Percentiles rank a stretch among this genome's conserved stretches.
Evolutionary conservation across 148 eudicot genomes (phyloP).

Genomic region (Cornus controversa): DNA sequence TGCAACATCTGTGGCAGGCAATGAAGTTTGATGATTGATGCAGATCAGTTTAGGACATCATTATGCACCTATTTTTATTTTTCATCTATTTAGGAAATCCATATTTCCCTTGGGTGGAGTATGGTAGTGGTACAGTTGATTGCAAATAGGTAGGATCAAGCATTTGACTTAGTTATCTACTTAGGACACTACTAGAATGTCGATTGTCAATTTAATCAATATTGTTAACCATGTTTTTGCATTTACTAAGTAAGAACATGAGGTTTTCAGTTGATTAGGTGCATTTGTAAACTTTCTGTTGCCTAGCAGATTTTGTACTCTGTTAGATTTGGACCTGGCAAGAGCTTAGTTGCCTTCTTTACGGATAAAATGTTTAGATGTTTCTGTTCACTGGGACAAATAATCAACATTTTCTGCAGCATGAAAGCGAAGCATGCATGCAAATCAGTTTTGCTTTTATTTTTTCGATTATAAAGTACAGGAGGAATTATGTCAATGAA

Average conservation of each 20-base stretch:
- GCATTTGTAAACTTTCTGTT: neutral
- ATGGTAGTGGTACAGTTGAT: slow-evolving; percentile 7
- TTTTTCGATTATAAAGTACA: too few species aligned
- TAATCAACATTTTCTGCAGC: too few species aligned
- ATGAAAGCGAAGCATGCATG: too few species aligned
- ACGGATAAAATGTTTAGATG: neutral
- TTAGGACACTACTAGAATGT: neutral
- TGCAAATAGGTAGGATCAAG: slow-evolving; percentile 19
- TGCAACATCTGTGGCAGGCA: slow-evolving; percentile 24
- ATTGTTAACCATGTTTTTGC: neutral
- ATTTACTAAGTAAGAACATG: neutral
- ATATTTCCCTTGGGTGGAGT: slow-evolving; percentile 1
- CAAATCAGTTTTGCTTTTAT: too few species aligned
- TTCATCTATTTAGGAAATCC: neutral
- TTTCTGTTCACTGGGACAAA: too few species aligned
- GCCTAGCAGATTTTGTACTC: neutral
- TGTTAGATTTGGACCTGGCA: neutral
- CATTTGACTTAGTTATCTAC: neutral
- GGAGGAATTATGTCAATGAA: too few species aligned
- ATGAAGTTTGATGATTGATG: slow-evolving; percentile 19
- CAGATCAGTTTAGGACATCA: slow-evolving; percentile 4
- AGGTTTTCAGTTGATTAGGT: neutral
- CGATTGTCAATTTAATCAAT: neutral
- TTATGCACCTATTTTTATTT: neutral
- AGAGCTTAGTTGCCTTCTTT: neutral